phyloP scores from a whole-genome alignment of 495 filamentous ascomycete species.

The Tuber umbilicatum region DNA sequence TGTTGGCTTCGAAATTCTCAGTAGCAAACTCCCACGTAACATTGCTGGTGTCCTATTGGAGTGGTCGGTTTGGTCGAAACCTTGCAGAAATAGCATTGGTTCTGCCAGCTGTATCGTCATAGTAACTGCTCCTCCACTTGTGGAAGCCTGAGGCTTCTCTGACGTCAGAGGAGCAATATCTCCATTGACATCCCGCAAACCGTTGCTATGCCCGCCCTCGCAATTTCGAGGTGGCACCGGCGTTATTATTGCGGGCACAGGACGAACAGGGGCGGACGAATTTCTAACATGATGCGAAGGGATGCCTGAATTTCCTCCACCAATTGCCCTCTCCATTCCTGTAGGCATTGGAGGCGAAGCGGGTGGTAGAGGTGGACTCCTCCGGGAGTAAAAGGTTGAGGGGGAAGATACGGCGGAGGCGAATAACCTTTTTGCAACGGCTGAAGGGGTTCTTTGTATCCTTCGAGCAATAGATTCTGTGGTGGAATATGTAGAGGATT shows the following conservation, averaged over 20 bases:
- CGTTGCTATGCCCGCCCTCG: neutral
- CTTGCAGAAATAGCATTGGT: conserved; percentile 80
- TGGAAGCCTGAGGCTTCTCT: conserved; percentile 50
- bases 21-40: conserved; percentile 72
- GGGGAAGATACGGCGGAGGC: conserved; percentile 30
- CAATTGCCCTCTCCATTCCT: conserved; percentile 24
- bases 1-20: conserved; percentile 78
- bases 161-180: conserved; percentile 35
- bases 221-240: conserved; percentile 10
- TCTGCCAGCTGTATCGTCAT: conserved; percentile 60
- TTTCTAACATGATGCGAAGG: conserved; percentile 32
- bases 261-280: conserved; percentile 21
- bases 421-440: conserved; percentile 37
- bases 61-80: conserved; percentile 76
- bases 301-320: conserved; percentile 40
- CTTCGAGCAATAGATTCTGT: conserved; percentile 27
- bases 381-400: conserved; percentile 22
- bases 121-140: conserved; percentile 47
- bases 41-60: conserved; percentile 69
- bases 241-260: conserved; percentile 5
- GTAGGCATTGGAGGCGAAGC: conserved; percentile 21
- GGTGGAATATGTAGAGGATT: conserved; percentile 13
- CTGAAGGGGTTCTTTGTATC: conserved; percentile 32
- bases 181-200: conserved; percentile 13
- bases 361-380: conserved; percentile 8